Base-by-base conservation (phyloP, 2,329 filamentous ascomycete species). In the Nigrograna mackinnonii region DNA sequence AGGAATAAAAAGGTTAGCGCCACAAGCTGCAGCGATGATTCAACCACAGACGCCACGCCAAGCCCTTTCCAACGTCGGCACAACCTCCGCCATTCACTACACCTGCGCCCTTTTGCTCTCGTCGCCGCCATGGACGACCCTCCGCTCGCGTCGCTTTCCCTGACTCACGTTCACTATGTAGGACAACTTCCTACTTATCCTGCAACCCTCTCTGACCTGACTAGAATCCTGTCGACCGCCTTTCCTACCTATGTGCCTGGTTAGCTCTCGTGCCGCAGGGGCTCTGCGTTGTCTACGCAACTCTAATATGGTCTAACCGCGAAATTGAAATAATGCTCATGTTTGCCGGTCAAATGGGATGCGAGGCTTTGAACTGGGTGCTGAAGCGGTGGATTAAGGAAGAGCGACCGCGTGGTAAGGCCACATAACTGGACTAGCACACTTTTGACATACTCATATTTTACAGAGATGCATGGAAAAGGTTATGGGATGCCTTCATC, bases 401-500 rank as follows among this genome's bases (percentile, higher is more conserved):
- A 69, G 89, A 96, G 68, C 82, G 94, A 37, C 94, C 94, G 20
- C 81, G 78, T 49, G 86, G 86, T 82, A 86, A 18, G 7, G 4
- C 9, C 9, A 9, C 24, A 28, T n/a, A 28, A 28, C 24, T n/a
- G n/a, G n/a, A 9, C 9, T 28, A 7, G 2, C 9, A 22, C 4
- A 18, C 35, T 16, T 34, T 7, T 7, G 7, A 34, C 7, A 17
- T 22, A n/a, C 49, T 54, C 30, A 57, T 30, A 31, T 14, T 14
- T 41, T n/a, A 6, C 24, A 84, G 81, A 82, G 69, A 83, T 85
- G 76, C 84, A 91, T 62, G 82, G 90, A 42, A 95, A 95, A 69
- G 94, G 94, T 51, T 99, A 99, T 65, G 95, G 94, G 57, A 99
- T 99, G 95, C 94, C 94, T 9, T 85, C 82, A 6, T 96, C 91